Evolutionary conservation across 768 basidiomycete species (phyloP), one percentile per base, ranked within the genome.

Genomic region (Phylloporus sp.): DNA sequence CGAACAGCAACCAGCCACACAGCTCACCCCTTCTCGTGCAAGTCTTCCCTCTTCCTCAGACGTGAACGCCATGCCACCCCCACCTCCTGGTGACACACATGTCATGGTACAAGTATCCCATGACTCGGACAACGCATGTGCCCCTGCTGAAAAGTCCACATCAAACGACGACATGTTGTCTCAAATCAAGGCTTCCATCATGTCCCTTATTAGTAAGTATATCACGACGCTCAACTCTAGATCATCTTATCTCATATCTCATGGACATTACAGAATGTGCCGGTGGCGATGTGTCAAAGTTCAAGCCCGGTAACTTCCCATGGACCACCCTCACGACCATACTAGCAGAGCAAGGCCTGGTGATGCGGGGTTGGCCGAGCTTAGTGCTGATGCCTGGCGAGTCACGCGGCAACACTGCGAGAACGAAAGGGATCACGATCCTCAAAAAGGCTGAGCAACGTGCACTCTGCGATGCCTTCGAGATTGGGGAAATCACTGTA

Each of bases 221-320:
- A 14, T 38, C 21, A 11, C 36, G n/a, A n/a, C n/a, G n/a, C n/a
- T n/a, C n/a, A n/a, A n/a, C n/a, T n/a, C n/a, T n/a, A n/a, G n/a
- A n/a, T n/a, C n/a, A n/a, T n/a, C n/a, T n/a, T n/a, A n/a, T n/a
- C n/a, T n/a, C n/a, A n/a, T n/a, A n/a, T n/a, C n/a, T n/a, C n/a
- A n/a, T n/a, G n/a, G n/a, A n/a, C n/a, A n/a, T n/a, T n/a, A 44
- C 38, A 46, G 38, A 46, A 20, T 46, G 31, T 3, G 22, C 31
- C 20, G 38, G 45, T 26, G 45, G 31, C 4, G 38, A 46, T 4
- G 13, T 40, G 21, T 46, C 38, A 9, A 46, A 9, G 6, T 39
- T 46, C 14, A 46, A 34, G 17, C 13, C 18, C 20, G 13, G 31
- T 24, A 39, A 23, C 1, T 46, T 46, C 20, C 38, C 28, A 0